These are phyloP conservation scores for Penicillium roqueforti DNA, from an alignment of 495 filamentous ascomycete species.

Conservation along the genomic window DNA sequence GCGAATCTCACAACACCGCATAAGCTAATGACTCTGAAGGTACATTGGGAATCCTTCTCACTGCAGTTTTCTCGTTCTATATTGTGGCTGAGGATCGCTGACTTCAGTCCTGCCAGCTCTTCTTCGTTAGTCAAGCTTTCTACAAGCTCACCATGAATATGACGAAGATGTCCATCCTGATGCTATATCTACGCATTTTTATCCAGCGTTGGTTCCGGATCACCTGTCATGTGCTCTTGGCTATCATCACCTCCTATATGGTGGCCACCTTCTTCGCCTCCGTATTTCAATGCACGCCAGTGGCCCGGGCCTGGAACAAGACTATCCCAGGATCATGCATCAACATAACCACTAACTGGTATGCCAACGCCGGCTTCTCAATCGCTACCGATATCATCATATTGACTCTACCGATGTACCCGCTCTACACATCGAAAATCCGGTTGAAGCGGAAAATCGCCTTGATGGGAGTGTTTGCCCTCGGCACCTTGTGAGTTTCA, in stretches of 20 bases:
- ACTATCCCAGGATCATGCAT: conserved; percentile 33
- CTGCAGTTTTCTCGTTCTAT: too few species aligned
- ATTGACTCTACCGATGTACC: too few species aligned
- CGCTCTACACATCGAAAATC: too few species aligned
- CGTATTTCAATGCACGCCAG: conserved; percentile 43
- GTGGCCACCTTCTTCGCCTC: conserved; percentile 36
- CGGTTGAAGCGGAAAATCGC: too few species aligned
- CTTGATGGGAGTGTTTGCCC: too few species aligned
- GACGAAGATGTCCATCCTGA: conserved; percentile 39
- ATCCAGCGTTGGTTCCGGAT: conserved; percentile 13
- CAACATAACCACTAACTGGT: conserved; percentile 35
- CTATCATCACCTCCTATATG: conserved; percentile 33
- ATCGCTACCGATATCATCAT: too few species aligned
- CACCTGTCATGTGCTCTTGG: conserved; percentile 9
- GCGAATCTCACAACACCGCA: conserved; percentile 8
- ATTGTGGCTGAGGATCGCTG: too few species aligned
- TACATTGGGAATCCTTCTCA: too few species aligned
- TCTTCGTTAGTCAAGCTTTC: conserved; percentile 27
- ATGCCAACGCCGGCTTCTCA: too few species aligned
- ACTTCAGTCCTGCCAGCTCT: conserved; percentile 12
- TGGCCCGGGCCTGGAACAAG: conserved; percentile 37
- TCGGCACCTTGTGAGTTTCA: too few species aligned
- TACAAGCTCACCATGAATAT: conserved; percentile 36
- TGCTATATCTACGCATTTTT: conserved; percentile 41
- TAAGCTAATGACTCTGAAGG: too few species aligned